Base-by-base conservation (phyloP, 116 monocot species). In the Iris pallida region DNA sequence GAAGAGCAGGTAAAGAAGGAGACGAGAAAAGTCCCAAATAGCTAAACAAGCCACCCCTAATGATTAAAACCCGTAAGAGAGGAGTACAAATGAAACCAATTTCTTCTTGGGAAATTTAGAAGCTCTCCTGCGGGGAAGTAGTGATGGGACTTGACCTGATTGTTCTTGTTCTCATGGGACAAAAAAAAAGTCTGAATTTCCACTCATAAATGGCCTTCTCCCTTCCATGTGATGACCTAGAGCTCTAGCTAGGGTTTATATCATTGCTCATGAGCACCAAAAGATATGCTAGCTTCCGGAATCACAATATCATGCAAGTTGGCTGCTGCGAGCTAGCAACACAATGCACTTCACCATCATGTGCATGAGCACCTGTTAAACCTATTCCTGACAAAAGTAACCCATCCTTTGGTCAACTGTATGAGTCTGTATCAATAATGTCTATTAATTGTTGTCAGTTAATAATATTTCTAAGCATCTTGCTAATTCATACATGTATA, bases 251-350 rank as follows among this genome's bases (percentile, higher is more conserved):
- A 53, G 53, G 16, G 8, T n/a, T 58, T n/a, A n/a, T 68, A 75
- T 75, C 68, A 69, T 76, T 69, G 62, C 63, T 69, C 56, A 77
- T 57, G 58, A 64, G 61, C 80, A 68, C 64, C 47, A 53, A 77
- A 71, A 70, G 70, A 77, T 70, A 71, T 58, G 16, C 15, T n/a
- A n/a, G n/a, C n/a, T 41, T 63, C 45, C 46, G 47, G 64, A 56
- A 70, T 16, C 41, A 47, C n/a, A 52, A 30, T 51, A 5, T 18
- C 42, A 45, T 43, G 6, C 65, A 63, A 73, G 65, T 45, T 20
- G 47, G 47, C 65, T 73, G 57, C 42, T 57, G 20, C 57, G 47
- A 45, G 42, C 64, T 57, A 64, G 71, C 48, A 18, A 54, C 55
- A 61, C 30, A 30, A 0, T 30, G 30, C 30, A 30, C 30, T 30